phyloP scores from a whole-genome alignment of 179 eudicot species.

The Sideroxylon spinosum region DNA sequence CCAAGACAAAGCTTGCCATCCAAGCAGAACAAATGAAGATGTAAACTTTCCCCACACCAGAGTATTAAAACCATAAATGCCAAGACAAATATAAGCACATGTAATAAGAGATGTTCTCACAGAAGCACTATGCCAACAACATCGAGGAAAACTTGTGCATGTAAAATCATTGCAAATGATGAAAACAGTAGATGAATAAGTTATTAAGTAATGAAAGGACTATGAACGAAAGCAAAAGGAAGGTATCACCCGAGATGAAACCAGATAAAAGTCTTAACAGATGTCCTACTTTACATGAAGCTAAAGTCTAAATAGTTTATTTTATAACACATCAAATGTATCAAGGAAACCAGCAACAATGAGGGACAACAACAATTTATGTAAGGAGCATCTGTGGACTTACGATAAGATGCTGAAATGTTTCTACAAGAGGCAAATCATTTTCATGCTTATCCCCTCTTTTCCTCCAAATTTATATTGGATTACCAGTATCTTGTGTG shows the following conservation, averaged over 20 bases:
- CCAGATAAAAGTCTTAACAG: constrained; percentile 2
- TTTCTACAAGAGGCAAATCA: constrained; percentile 7
- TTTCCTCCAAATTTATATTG: constrained; percentile 13
- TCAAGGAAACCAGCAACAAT: constrained; percentile 2
- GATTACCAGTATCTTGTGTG: constrained; percentile 25
- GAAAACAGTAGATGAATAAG: not conserved
- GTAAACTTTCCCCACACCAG: not conserved
- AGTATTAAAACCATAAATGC: not conserved
- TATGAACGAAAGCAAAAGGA: not conserved
- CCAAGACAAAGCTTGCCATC: not conserved
- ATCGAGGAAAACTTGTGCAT: not conserved
- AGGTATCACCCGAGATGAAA: constrained; percentile 3
- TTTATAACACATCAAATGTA: constrained; percentile 23
- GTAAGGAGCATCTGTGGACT: constrained; percentile 11
- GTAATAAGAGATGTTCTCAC: not conserved
- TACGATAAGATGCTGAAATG: constrained; percentile 20
- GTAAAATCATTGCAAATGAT: not conserved
- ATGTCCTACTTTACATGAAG: constrained; percentile 12
- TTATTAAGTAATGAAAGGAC: not conserved
- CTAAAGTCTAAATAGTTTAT: constrained; percentile 10
- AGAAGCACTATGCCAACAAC: not conserved
- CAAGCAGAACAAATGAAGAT: not conserved
- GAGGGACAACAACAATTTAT: constrained; percentile 22
- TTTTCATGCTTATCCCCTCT: constrained; percentile 1
- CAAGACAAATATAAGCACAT: not conserved